A percentile compares a stretch with the other conserved stretches of the same genome.
Evolutionary conservation across 345 rosid species (phyloP).

Genomic region (Hypericum androsaemum): DNA sequence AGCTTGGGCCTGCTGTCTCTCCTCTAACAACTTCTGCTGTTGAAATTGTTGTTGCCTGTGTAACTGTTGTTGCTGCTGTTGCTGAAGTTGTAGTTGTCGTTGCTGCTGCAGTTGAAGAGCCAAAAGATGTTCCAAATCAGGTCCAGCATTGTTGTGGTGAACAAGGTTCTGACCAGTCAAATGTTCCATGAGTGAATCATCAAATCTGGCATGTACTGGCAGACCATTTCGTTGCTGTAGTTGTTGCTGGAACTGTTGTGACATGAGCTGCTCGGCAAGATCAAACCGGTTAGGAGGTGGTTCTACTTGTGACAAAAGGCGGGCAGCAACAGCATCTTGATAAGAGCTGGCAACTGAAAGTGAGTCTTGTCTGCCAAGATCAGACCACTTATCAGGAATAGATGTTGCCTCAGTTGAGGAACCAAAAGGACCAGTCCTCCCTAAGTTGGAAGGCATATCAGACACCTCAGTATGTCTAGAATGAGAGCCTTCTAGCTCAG

Average conservation of each 20-base stretch:
- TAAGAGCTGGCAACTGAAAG: conserved; percentile 17
- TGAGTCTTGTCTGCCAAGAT: conserved; percentile 21
- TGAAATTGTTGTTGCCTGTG: conserved; percentile 33
- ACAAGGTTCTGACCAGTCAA: conserved; percentile 30
- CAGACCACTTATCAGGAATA: conserved; percentile 28
- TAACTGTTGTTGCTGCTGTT: conserved; percentile 26
- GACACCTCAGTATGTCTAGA: conserved; percentile 26
- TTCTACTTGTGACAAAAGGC: conserved; percentile 25
- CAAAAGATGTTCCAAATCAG: conserved; percentile 40
- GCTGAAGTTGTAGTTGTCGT: not conserved
- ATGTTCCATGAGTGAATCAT: conserved; percentile 38
- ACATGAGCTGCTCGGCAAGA: conserved; percentile 26
- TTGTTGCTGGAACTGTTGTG: conserved; percentile 31
- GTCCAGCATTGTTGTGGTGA: conserved; percentile 31
- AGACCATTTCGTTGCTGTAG: conserved; percentile 14
- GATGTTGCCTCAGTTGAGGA: conserved; percentile 21
- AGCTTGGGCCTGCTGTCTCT: conserved; percentile 51
- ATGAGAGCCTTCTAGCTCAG: conserved; percentile 42
- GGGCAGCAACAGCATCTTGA: conserved; percentile 26
- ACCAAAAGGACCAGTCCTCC: conserved; percentile 14
- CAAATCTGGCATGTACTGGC: conserved; percentile 29
- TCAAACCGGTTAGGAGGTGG: conserved; percentile 24
- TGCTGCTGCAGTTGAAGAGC: conserved; percentile 42
- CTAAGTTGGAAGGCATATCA: conserved; percentile 18
- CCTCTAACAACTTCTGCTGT: conserved; percentile 53